These are phyloP conservation scores for Xylaria sp. DNA, from an alignment of 2,329 filamentous ascomycete species.

Conservation along the genomic window DNA sequence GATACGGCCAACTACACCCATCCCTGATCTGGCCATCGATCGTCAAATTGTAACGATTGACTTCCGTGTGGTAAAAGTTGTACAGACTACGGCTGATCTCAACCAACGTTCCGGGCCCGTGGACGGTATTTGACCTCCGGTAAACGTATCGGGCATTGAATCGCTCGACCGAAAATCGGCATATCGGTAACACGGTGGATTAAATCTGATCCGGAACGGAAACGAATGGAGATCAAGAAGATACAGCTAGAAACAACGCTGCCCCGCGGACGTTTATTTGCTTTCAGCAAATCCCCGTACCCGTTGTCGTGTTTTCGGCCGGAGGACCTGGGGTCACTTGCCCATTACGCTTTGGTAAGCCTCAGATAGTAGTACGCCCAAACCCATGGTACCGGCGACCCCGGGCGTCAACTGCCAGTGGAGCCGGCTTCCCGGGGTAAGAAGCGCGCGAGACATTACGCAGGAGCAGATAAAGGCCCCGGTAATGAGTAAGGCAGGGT, in stretches of 20 bases:
- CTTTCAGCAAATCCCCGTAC: neutral
- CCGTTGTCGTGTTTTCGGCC: neutral
- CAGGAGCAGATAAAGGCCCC: neutral
- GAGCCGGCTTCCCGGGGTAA: slow-evolving; percentile 6
- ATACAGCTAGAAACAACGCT: slow-evolving; percentile 1
- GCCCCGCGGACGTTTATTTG: neutral
- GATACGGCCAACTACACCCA: slow-evolving; percentile 5
- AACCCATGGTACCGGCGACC: slow-evolving; percentile 18
- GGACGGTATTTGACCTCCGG: slow-evolving; percentile 11
- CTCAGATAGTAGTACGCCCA: slow-evolving; percentile 5
- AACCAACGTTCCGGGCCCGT: neutral
- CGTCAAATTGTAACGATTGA: neutral
- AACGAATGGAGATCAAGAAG: neutral
- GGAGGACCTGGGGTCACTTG: slow-evolving; percentile 6
- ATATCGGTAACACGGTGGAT: slow-evolving; percentile 3
- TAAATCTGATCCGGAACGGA: slow-evolving; percentile 17
- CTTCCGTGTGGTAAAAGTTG: neutral
- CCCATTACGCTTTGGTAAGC: slow-evolving; percentile 3
- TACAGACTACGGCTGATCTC: neutral
- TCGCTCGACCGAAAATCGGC: slow-evolving; percentile 12
- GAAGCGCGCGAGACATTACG: slow-evolving; percentile 1
- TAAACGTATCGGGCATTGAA: neutral
- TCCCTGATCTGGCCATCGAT: neutral
- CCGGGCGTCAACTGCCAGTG: slow-evolving; percentile 15
- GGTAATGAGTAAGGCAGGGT: slow-evolving; percentile 17